Conservation (phyloP, 2,329 filamentous ascomycete species). For the Huntiella savannae region DNA sequence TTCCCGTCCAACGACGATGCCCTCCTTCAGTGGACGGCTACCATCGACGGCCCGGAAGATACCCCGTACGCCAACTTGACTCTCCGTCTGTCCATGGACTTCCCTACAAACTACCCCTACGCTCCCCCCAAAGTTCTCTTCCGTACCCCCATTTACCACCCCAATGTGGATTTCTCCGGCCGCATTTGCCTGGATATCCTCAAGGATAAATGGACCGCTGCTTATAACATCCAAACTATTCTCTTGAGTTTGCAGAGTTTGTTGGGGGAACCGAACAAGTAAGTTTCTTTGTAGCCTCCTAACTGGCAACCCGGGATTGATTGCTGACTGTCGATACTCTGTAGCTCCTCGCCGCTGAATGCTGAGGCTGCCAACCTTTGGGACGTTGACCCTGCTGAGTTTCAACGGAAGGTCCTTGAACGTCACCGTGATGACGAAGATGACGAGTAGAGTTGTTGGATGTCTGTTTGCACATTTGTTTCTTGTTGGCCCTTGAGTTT, state of each 20-base stretch:
- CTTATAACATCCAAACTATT: constrained; percentile 90
- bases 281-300: constrained; percentile 21
- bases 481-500: no score
- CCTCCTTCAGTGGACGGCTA: constrained; percentile 81
- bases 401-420: constrained; percentile 54
- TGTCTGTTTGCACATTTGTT: no score
- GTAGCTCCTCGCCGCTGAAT: constrained; percentile 78
- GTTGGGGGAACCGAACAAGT: constrained; percentile 97
- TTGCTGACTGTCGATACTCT: constrained; percentile 12
- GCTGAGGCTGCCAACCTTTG: constrained; percentile 91
- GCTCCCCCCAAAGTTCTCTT: constrained; percentile 79
- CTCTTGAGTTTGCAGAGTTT: constrained; percentile 86
- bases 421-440: constrained; percentile 49
- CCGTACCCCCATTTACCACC: constrained; percentile 98
- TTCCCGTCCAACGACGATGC: constrained; percentile 85
- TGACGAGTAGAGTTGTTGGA: constrained; percentile 2
- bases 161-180: constrained; percentile 93
- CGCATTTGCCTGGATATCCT: constrained; percentile 95
- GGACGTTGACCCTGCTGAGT: constrained; percentile 74
- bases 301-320: not conserved
- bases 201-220: constrained; percentile 97
- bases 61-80: constrained; percentile 78
- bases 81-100: constrained; percentile 82
- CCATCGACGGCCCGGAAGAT: constrained; percentile 75
- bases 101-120: constrained; percentile 87